Percentiles rank a stretch among this genome's conserved stretches.
Evolutionary conservation across 768 basidiomycete species (phyloP).

Genomic region (Calocera viscosa): DNA sequence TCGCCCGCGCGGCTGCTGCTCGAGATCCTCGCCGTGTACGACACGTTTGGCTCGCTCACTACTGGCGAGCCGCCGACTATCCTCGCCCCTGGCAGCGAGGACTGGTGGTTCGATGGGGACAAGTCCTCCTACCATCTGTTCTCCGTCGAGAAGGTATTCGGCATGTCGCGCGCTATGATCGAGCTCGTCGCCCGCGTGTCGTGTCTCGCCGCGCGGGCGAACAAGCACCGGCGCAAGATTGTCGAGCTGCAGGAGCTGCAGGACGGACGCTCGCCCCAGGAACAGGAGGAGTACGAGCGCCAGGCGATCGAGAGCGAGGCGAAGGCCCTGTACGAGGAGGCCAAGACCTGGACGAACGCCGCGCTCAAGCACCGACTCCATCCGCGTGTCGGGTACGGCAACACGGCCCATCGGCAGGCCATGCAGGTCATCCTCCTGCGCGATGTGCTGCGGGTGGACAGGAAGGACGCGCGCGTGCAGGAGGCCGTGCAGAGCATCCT

Average conservation of each 20-base stretch:
- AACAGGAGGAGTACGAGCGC: slow-evolving; percentile 1
- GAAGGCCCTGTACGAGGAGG: slow-evolving; percentile 20
- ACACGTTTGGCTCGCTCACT: slow-evolving; percentile 32
- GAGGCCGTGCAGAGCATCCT: slow-evolving; percentile 23
- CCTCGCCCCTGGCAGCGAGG: slow-evolving; percentile 27
- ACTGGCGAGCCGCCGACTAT: slow-evolving; percentile 29
- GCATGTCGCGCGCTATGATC: slow-evolving; percentile 26
- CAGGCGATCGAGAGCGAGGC: slow-evolving; percentile 12
- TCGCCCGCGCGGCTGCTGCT: slow-evolving; percentile 30
- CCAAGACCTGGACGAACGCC: slow-evolving; percentile 24
- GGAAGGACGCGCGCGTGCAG: slow-evolving; percentile 25
- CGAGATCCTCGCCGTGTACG: slow-evolving; percentile 36
- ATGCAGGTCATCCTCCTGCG: slow-evolving; percentile 30
- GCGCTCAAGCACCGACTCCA: slow-evolving; percentile 18
- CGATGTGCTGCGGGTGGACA: slow-evolving; percentile 25
- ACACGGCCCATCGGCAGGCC: slow-evolving; percentile 28
- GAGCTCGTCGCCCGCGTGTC: slow-evolving; percentile 13
- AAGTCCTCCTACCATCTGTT: slow-evolving; percentile 29
- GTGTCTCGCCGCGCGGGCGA: slow-evolving; percentile 7
- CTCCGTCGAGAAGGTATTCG: slow-evolving; percentile 37
- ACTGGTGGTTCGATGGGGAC: slow-evolving; percentile 32
- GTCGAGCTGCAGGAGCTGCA: neutral
- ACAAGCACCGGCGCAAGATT: slow-evolving; percentile 10
- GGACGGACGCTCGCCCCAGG: slow-evolving; percentile 10
- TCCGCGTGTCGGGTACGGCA: slow-evolving; percentile 26